These are phyloP conservation scores for Fragosphaeria purpurea DNA, from an alignment of 2,329 filamentous ascomycete species.

Conservation along the genomic window DNA sequence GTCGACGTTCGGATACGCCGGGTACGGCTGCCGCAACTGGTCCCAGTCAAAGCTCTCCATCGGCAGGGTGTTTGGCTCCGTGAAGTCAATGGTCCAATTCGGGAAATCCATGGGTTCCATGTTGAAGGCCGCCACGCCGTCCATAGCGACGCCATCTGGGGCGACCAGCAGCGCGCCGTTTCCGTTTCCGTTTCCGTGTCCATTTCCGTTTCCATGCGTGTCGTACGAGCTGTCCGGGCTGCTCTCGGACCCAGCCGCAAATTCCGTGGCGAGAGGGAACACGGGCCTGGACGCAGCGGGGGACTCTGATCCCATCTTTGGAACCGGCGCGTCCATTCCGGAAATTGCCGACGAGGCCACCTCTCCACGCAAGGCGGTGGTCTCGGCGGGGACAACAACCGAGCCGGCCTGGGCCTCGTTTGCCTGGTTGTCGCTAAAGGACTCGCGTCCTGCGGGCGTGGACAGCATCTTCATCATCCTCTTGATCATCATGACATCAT, in stretches of 20 bases:
- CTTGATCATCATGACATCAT: not conserved
- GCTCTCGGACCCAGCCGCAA: not conserved
- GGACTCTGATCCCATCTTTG: too few species aligned
- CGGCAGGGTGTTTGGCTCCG: not conserved
- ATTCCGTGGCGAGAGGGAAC: too few species aligned
- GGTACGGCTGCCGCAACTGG: not conserved
- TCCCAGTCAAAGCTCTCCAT: not conserved
- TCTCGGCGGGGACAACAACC: too few species aligned
- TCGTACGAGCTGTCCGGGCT: not conserved
- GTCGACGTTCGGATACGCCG: not conserved
- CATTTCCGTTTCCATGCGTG: not conserved
- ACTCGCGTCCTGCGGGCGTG: not conserved
- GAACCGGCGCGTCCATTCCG: too few species aligned
- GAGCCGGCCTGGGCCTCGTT: too few species aligned
- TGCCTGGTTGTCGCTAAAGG: not conserved
- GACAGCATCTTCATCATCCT: conserved; percentile 4
- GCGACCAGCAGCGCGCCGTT: not conserved
- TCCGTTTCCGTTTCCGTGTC: not conserved
- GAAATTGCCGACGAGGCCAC: too few species aligned
- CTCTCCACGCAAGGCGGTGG: too few species aligned
- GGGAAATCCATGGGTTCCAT: not conserved
- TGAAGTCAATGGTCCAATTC: not conserved
- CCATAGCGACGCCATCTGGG: not conserved
- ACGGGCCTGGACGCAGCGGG: too few species aligned
- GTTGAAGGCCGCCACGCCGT: not conserved